Base-by-base conservation (phyloP, 768 basidiomycete genomes). In the Amanita molliuscula region DNA sequence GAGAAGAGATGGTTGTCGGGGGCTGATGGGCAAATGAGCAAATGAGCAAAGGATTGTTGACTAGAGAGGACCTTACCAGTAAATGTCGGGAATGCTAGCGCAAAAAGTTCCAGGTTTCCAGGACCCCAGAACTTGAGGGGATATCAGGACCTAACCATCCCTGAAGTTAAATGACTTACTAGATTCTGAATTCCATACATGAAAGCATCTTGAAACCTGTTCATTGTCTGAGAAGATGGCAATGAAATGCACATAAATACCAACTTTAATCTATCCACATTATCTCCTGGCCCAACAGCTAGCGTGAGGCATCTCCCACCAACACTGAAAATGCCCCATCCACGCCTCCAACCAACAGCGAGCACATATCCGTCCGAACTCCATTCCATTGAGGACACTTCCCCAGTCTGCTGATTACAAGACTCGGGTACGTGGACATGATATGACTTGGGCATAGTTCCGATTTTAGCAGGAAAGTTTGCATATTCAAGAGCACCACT, bases 281-380 rank as follows among this genome's bases (percentile, higher is more conserved):
- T 61, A 54, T 83, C 81, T 35, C 83, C 84, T 2, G 78, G 74
- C 10, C 81, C 82, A 58, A 91, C 79, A 8, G 79, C 80, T 67
- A 81, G 90, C 1, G 85, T 84, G 25, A 90, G 73, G 59, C 93
- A 88, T 47, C 91, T 75, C 5, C 95, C 95, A 10, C 88, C 87
- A 9, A 92, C 82, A 60, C 85, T 92, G 67, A 92, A 88, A 4
- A 95, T 75, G 3, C 82, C 88, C 93, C 93, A 98, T 6, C 91
- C 94, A 47, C 76, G 66, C 54, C 81, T 75, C 87, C 91, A 96
- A 0, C 91, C 95, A 2, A 92, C 91, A 29, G 93, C 94, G 9
- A 99, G 71, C 5, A 89, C 90, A 65, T 93, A 93, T 2, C 95
- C 95, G 65, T 99, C 96, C 0, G 88, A 88, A 45, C 88, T 94